phyloP scores from a whole-genome alignment of 805 yeast genomes.

The Maudiozyma saulgeensis region DNA sequence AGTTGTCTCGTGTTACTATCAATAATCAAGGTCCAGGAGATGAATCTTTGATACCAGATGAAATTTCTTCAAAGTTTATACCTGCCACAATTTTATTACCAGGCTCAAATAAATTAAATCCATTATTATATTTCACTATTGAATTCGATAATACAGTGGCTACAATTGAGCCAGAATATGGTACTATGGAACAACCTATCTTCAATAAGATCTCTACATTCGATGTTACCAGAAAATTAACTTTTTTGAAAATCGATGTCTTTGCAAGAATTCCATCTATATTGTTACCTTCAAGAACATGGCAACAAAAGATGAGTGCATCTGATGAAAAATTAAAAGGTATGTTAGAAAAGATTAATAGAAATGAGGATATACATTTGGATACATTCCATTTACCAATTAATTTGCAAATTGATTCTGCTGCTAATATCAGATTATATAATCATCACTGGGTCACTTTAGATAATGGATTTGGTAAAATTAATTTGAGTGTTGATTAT shows the following conservation, averaged over 20 bases:
- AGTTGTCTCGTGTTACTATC: conserved; percentile 20
- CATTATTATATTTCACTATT: conserved; percentile 74
- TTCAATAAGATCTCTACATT: conserved; percentile 88
- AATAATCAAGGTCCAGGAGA: conserved; percentile 28
- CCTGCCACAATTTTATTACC: conserved; percentile 51
- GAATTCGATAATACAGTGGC: conserved; percentile 95
- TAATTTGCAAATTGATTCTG: conserved; percentile 40
- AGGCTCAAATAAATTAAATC: conserved; percentile 44
- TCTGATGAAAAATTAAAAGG: conserved; percentile 21
- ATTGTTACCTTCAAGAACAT: conserved; percentile 37
- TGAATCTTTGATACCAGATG: conserved; percentile 27
- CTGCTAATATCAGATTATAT: conserved; percentile 46
- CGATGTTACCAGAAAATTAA: conserved; percentile 62
- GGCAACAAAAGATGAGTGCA: conserved; percentile 24
- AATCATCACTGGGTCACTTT: conserved; percentile 52
- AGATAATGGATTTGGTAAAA: conserved; percentile 37
- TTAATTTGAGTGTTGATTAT: conserved; percentile 58
- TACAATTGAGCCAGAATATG: conserved; percentile 76
- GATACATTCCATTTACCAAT: conserved; percentile 63
- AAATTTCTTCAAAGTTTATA: conserved; percentile 28
- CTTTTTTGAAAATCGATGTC: conserved; percentile 63
- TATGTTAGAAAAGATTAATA: conserved; percentile 30
- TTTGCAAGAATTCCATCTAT: conserved; percentile 70
- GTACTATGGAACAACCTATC: conserved; percentile 64
- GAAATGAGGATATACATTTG: conserved; percentile 59